Evolutionary conservation across 2,329 filamentous ascomycete genomes (phyloP).

Genomic region (Epichloe uncinata): DNA sequence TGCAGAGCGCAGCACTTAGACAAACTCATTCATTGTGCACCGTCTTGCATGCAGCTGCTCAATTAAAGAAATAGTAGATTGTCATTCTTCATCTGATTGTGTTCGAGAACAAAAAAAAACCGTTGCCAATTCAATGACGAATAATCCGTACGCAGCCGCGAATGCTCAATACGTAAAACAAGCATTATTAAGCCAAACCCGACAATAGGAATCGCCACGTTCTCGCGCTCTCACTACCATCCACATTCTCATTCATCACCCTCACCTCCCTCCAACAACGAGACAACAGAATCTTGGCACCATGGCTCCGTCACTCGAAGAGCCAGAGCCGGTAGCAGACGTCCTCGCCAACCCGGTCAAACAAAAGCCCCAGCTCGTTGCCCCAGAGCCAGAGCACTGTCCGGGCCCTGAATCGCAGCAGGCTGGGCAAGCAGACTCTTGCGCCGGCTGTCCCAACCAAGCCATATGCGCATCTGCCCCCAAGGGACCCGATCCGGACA

Average conservation of each 20-base stretch:
- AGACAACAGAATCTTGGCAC: not conserved
- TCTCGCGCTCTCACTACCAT: not conserved
- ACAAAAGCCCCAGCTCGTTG: slow-evolving; percentile 70
- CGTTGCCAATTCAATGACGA: not conserved
- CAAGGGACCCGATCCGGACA: slow-evolving; percentile 91
- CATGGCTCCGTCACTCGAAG: slow-evolving; percentile 65
- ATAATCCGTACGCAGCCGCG: not conserved
- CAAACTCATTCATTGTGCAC: too few relatives aligned
- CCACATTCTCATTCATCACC: not conserved
- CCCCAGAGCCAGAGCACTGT: slow-evolving; percentile 93
- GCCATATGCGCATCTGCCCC: slow-evolving; percentile 86
- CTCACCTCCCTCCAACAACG: not conserved
- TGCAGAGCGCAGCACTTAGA: too few relatives aligned
- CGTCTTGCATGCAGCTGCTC: too few relatives aligned
- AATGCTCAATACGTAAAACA: not conserved
- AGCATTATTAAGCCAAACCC: slow-evolving; percentile 2
- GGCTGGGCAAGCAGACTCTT: slow-evolving; percentile 64
- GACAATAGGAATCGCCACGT: not conserved
- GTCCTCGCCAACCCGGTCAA: slow-evolving; percentile 67
- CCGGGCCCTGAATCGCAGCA: slow-evolving; percentile 73
- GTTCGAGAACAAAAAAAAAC: not conserved
- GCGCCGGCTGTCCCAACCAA: slow-evolving; percentile 92
- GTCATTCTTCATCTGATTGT: too few relatives aligned
- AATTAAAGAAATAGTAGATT: too few relatives aligned
- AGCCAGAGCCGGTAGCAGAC: slow-evolving; percentile 50